These are phyloP conservation scores for Agrocybe praecox DNA, from an alignment of 768 basidiomycete species.

Conservation along the genomic window DNA sequence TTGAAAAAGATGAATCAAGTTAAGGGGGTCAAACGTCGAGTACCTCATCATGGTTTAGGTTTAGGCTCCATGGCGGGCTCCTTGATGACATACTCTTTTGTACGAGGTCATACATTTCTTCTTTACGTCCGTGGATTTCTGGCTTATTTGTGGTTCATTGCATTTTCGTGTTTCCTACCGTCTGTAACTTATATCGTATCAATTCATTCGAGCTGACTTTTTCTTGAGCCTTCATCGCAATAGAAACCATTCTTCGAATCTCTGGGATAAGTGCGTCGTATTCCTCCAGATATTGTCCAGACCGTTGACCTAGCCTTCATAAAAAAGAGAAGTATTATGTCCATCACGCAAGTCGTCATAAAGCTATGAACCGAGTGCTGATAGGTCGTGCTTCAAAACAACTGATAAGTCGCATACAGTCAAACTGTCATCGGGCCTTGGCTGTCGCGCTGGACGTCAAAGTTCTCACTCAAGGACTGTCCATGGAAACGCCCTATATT, in stretches of 20 bases:
- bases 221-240: background rate
- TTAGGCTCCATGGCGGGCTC: no score
- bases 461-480: background rate
- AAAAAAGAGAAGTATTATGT: no score
- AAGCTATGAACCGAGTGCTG: no score
- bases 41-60: no score
- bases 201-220: background rate
- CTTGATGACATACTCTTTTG: background rate
- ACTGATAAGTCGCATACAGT: background rate
- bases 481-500: no score
- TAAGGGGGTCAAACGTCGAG: background rate
- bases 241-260: background rate
- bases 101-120: background rate
- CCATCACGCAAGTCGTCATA: no score
- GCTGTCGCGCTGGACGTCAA: constrained; percentile 3
- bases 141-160: background rate
- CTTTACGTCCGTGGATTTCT: background rate
- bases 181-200: background rate
- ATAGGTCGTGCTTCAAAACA: no score
- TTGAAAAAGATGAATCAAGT: background rate
- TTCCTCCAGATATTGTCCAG: background rate
- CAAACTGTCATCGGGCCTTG: background rate
- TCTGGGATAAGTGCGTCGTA: background rate
- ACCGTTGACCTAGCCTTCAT: background rate
- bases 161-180: background rate